phyloP scores from a whole-genome alignment of 352 stramenopile species.

The Discostella stelligera region DNA sequence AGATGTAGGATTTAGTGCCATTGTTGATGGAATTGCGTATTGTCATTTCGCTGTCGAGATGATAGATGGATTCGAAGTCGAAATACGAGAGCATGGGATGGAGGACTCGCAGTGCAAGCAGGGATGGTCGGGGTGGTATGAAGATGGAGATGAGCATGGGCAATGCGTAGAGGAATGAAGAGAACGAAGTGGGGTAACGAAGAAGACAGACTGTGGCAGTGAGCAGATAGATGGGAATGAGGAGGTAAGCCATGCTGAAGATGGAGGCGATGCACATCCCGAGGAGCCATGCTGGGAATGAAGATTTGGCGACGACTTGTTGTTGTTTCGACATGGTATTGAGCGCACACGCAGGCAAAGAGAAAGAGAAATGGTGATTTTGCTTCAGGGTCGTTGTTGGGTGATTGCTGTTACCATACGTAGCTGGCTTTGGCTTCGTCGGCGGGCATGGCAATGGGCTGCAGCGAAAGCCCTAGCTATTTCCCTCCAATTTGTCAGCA shows the following conservation, averaged over 20 bases:
- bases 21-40: conserved; percentile 39
- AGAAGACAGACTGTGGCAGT: conserved; percentile 27
- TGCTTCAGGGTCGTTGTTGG: too few species aligned
- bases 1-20: conserved; percentile 33
- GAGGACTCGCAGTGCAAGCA: conserved; percentile 26
- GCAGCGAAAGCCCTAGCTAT: too few species aligned
- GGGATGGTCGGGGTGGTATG: conserved; percentile 28
- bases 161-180: conserved; percentile 28
- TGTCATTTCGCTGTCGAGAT: conserved; percentile 39
- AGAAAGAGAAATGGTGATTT: background rate
- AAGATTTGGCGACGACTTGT: conserved; percentile 1
- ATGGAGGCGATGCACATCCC: conserved; percentile 48
- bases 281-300: conserved; percentile 30
- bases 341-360: background rate
- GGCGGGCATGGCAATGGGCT: background rate
- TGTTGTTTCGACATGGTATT: conserved; percentile 3
- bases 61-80: conserved; percentile 63
- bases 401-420: background rate
- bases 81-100: conserved; percentile 67
- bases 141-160: conserved; percentile 49
- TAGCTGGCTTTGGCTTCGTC: background rate
- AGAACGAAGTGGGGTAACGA: conserved; percentile 20
- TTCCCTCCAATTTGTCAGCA: too few species aligned
- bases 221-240: conserved; percentile 62
- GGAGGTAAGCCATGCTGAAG: conserved; percentile 60